Conservation (phyloP, 148 eudicot species). For the Cornus florida region DNA sequence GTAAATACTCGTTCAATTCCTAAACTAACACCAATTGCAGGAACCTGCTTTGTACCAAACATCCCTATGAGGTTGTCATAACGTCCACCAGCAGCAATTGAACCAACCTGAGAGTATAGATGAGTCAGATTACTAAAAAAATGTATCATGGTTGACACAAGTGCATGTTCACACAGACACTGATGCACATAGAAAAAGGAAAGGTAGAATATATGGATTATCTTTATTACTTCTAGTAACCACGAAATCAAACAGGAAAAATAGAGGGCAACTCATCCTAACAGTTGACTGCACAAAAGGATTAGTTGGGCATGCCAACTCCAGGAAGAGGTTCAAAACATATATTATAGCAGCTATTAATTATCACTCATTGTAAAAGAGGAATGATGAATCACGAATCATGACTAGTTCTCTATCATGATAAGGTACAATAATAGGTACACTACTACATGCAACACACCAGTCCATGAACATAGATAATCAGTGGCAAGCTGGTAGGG, state of each 20-base stretch:
- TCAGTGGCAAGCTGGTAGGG: not conserved
- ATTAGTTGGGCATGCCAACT: not conserved
- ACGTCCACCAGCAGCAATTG: constrained; percentile 98
- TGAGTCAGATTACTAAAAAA: not conserved
- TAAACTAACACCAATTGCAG: constrained; percentile 91
- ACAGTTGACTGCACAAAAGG: not conserved
- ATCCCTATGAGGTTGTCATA: constrained; percentile 91
- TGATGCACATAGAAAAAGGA: not conserved
- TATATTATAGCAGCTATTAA: not conserved
- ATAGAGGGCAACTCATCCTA: not conserved
- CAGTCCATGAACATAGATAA: not conserved
- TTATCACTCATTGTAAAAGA: not conserved
- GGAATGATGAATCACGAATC: not conserved
- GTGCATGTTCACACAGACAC: not conserved
- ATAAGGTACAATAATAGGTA: not conserved
- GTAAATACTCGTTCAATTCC: constrained; percentile 97
- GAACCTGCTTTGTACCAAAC: constrained; percentile 92
- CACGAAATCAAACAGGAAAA: too few relatives aligned
- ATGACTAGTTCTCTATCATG: not conserved
- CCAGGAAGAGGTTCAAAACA: not conserved
- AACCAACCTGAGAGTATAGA: constrained; percentile 71
- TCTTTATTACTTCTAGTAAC: not conserved
- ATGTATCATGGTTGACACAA: too few relatives aligned
- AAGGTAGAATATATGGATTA: not conserved
- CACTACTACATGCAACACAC: not conserved